Evolutionary conservation across 2,329 filamentous ascomycete genomes (phyloP), one percentile per base, ranked within the genome.

Genomic region (Monosporascus sp.): DNA sequence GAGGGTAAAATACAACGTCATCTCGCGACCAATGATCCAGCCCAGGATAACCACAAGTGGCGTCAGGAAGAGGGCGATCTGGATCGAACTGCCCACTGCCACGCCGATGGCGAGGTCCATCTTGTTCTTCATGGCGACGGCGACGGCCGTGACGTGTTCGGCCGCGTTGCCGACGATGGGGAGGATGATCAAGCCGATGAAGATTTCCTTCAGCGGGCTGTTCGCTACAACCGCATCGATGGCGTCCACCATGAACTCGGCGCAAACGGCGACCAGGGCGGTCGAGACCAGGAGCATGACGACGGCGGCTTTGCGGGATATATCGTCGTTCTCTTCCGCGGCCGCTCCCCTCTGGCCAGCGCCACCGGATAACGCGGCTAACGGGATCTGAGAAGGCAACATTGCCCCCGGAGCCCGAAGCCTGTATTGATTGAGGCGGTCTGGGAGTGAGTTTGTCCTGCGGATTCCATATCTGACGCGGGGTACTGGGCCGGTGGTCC

Each of bases 1-100:
- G 48, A 91, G 79, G 55, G 90, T 90, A 70, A 95, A 95, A 74
- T 93, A 91, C 37, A 95, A 78, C 27, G 87, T 81, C 85, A 89
- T 88, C n/a, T 85, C 77, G 55, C 80, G 80, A 56, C 78, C 72
- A 68, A 88, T 79, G 55, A 78, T 79, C 86, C 86, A 89, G n/a
- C 85, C 86, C 20, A 89, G 74, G 24, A 89, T 82, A 35, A 89
- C 86, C 35, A 88, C 78, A 19, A 89, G 72, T 0, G 86, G 86
- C 4, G 86, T 88, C 50, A 89, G 78, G 64, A 89, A 86, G 7
- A 89, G 74, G 16, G 86, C 82, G 66, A 89, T 88, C 70, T 89
- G 86, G 60, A 89, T 88, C 48, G 82, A 86, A 58, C 80, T 85
- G 52, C 86, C 86, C 7, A 89, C 79, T 5, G 86, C 85, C 20